Base-by-base conservation (phyloP, 139 green algal species). In the Trebouxia sp. region DNA sequence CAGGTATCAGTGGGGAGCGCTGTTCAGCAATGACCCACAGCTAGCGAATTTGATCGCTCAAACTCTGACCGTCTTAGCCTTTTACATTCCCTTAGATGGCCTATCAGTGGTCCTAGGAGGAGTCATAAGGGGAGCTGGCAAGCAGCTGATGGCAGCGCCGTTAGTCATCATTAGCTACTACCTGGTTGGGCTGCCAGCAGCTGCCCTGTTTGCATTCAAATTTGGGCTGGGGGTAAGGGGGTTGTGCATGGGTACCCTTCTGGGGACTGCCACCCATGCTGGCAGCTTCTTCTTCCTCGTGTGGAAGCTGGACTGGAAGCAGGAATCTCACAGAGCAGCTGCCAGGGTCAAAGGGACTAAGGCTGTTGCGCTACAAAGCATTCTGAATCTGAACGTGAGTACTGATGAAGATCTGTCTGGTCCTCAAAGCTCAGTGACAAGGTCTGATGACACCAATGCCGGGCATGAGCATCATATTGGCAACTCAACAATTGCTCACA, bases 41-140 rank as follows among this genome's bases (percentile, higher is more conserved):
- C 41, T 77, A 6, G 67, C 67, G 24, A 39, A 38, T 30, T n/a
- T 77, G 17, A 77, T 53, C 14, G 67, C 28, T 1, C 32, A 47
- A 38, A 62, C 62, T 14, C 35, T 70, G 12, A 69, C 39, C 17
- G 50, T 80, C 20, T 28, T 70, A 51, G 37, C 50, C 1, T 62
- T 62, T 38, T 80, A 80, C 37, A 74, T 80, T 28, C 17, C 37
- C 0, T 38, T 80, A 35, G 75, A 80, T 80, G 75, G 75, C 28
- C 32, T 80, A 9, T 62, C 58, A 45, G 38, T 45, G 7, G 75
- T 80, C 9, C 38, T 80, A 35, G 50, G 37, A 20, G 75, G 75
- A 7, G 51, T 80, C 7, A 69, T 80, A 11, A 37, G 75, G 11
- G 75, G 75, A 17, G 42, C 50, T 39, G 75, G 75, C 14, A 47